Conservation (phyloP, 176 grass and related monocot genomes). For the Zea luxurians region DNA sequence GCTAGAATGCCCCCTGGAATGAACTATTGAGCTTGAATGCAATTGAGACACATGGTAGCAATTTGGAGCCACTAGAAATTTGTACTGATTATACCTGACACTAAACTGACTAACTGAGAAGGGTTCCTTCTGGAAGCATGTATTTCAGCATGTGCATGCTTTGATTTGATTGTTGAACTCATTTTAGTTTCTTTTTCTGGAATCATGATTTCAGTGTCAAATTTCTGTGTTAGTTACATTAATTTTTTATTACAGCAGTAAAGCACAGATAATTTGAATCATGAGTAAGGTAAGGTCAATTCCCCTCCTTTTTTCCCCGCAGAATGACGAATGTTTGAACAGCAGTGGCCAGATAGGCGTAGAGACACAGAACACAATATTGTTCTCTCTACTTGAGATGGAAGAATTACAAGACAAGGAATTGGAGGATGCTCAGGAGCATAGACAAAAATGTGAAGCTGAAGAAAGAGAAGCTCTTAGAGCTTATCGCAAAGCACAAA, state of each 20-base stretch:
- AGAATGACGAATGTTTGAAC: slow-evolving; percentile 42
- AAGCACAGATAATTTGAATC: neutral
- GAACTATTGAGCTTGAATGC: no score
- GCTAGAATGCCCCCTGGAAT: no score
- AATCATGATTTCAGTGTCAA: neutral
- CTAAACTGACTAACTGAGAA: neutral
- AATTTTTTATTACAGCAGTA: neutral
- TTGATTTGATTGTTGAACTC: slow-evolving; percentile 10
- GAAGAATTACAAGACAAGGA: slow-evolving; percentile 83
- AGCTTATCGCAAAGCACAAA: slow-evolving; percentile 83
- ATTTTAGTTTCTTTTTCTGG: slow-evolving; percentile 6
- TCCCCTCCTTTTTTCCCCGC: slow-evolving; percentile 31
- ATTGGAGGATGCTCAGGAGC: slow-evolving; percentile 81
- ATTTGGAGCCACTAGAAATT: no score
- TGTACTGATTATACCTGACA: neutral
- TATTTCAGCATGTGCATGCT: neutral
- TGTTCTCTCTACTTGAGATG: slow-evolving; percentile 69
- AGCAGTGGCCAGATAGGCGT: slow-evolving; percentile 30
- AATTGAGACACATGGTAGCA: no score
- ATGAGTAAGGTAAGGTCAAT: slow-evolving; percentile 32
- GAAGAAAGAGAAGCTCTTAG: slow-evolving; percentile 87
- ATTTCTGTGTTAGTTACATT: neutral
- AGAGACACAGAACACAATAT: slow-evolving; percentile 41
- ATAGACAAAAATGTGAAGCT: slow-evolving; percentile 71
- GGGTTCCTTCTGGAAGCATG: slow-evolving; percentile 2